phyloP scores from a whole-genome alignment of 169 alveolate genomes.

The Plasmodium yoelii region DNA sequence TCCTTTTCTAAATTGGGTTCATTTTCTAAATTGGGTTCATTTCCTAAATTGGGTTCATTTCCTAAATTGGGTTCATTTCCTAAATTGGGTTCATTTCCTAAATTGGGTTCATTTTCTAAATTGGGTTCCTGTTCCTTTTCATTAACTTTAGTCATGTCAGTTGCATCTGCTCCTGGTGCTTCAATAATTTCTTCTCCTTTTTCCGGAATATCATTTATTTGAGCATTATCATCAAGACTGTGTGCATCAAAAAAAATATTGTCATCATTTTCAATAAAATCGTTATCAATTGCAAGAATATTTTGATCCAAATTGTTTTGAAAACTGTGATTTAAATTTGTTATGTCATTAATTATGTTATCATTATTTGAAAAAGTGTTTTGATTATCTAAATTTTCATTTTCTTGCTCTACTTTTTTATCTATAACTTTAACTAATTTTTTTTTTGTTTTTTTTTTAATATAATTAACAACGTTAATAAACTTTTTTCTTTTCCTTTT shows the following conservation, averaged over 20 bases:
- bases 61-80: neutral
- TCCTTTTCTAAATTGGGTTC: neutral
- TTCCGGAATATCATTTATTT: neutral
- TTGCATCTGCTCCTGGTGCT: neutral
- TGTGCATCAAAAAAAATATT: neutral
- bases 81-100: neutral
- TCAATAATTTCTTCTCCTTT: slow-evolving; percentile 1
- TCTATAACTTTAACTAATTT: slow-evolving; percentile 23
- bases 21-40: neutral
- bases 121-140: neutral
- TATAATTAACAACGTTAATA: slow-evolving; percentile 55
- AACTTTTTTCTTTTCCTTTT: slow-evolving; percentile 41
- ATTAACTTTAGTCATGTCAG: neutral
- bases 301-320: neutral
- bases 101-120: neutral
- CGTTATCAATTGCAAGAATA: neutral
- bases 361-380: neutral
- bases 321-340: neutral
- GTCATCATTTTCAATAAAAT: neutral
- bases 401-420: slow-evolving; percentile 8
- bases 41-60: neutral
- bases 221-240: neutral
- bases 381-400: neutral
- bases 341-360: neutral
- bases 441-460: slow-evolving; percentile 52